Percentiles rank a stretch among this genome's conserved stretches.
Conservation (phyloP, 2,329 filamentous ascomycete genomes). For the Penicillium sp. region DNA sequence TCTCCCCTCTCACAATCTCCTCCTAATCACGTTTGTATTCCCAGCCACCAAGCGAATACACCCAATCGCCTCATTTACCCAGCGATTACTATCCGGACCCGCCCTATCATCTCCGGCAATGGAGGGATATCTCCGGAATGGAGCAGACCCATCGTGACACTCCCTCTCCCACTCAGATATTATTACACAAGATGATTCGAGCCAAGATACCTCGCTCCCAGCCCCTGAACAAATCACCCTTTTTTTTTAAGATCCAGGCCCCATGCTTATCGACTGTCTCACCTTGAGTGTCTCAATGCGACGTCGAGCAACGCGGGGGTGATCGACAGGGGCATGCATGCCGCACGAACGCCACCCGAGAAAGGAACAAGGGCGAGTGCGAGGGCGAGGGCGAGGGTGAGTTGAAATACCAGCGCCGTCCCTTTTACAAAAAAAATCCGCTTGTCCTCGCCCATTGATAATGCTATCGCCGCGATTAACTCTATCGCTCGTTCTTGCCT, state of each 20-base stretch:
- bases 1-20: too few species aligned
- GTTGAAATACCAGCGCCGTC: neutral
- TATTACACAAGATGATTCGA: neutral
- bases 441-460: neutral
- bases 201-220: neutral
- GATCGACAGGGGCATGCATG: constrained; percentile 6
- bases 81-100: neutral
- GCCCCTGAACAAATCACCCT: neutral
- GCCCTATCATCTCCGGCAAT: constrained; percentile 1
- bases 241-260: neutral
- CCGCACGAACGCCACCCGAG: constrained; percentile 5
- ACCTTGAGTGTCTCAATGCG: neutral
- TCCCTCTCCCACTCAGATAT: neutral
- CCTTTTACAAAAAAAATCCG: neutral
- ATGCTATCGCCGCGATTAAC: constrained; percentile 16
- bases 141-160: too few species aligned
- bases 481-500: constrained; percentile 17
- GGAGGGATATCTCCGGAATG: constrained; percentile 3
- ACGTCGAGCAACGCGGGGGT: neutral
- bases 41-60: neutral
- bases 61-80: neutral
- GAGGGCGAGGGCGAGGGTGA: neutral
- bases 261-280: neutral
- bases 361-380: too few species aligned
- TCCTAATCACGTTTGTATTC: neutral